Evolutionary conservation across 768 basidiomycete species (phyloP).

Genomic region (Lactarius tabidus): DNA sequence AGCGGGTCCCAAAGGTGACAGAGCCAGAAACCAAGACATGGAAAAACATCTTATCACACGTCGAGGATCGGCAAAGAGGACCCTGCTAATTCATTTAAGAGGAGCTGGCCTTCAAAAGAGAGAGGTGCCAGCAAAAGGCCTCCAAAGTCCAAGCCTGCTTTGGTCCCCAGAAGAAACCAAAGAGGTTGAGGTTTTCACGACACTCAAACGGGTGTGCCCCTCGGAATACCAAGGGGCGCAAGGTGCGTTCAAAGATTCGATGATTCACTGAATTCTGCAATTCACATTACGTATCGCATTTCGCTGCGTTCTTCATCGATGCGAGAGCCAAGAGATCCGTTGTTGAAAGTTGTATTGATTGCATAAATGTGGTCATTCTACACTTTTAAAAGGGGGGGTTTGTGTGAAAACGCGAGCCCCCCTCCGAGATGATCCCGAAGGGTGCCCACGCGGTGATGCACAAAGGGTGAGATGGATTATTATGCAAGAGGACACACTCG

Average conservation of each 20-base stretch:
- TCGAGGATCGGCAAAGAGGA: constrained; percentile 25
- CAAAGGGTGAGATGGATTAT: constrained; percentile 42
- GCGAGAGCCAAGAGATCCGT: constrained; percentile 45
- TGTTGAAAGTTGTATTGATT: constrained; percentile 46
- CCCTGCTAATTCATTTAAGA: constrained; percentile 25
- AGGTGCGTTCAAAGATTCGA: constrained; percentile 82
- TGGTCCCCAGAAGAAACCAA: not conserved
- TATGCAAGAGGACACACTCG: not conserved
- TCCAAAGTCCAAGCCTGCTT: constrained; percentile 41
- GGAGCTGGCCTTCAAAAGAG: constrained; percentile 29
- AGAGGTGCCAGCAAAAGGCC: constrained; percentile 31
- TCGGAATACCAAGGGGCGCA: constrained; percentile 73
- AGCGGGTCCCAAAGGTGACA: not conserved
- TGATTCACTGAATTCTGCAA: constrained; percentile 31
- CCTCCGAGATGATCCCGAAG: not conserved
- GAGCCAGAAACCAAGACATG: constrained; percentile 34
- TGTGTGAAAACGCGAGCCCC: constrained; percentile 20
- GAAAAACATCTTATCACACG: constrained; percentile 50
- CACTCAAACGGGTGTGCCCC: constrained; percentile 76
- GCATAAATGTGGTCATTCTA: constrained; percentile 27
- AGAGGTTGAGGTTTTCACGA: constrained; percentile 49
- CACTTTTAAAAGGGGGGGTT: constrained; percentile 10
- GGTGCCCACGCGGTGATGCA: constrained; percentile 35
- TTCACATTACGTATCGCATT: no score
- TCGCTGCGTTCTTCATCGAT: not conserved